Base-by-base conservation (phyloP, 257 asterid genomes). In the Petrea volubilis region DNA sequence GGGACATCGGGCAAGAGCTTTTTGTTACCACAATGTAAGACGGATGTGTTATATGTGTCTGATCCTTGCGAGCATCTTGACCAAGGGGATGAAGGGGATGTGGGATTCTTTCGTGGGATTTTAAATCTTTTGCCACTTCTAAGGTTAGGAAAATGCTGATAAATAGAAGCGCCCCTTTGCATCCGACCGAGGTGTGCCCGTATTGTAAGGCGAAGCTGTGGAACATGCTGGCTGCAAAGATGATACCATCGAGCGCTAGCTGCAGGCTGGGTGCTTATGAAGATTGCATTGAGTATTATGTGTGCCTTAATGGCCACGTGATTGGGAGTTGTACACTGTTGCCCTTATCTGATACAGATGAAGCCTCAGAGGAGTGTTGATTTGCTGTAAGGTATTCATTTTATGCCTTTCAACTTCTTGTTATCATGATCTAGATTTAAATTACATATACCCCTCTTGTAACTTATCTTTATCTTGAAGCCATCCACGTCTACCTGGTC, bases 31-130 rank as follows among this genome's bases (percentile, higher is more conserved):
- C 96, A 88, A 59, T 95, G 98, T 66, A 79, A 94, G 78, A 83
- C 90, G 0, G 98, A 95, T 77, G 87, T 95, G 52, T 80, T 95
- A 67, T 95, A 92, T 49, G 94, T 92, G 31, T 95, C 98, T 18
- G 99, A 95, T 76, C 97, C 97, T 7, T 95, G 99, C 1, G 98
- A 95, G 80, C 99, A 95, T 86, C 91, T 95, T n/a, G 98, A 90
- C 80, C 98, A 95, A 77, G 96, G 97, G 55, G 98, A 92, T 4
- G 99, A 95, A 28, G 99, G 99, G 33, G 99, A 95, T 67, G 71
- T 92, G 1, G 99, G 98, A 17, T 88, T 90, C 72, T 92, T 95
- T 50, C 86, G 98, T 3, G 99, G 99, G 68, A 77, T 95, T 41
- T 95, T 51, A 90, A 92, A 63, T 95, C 98, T 5, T 95, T 95